These are phyloP conservation scores for Rubia yunnanensis DNA, from an alignment of 257 asterid species.

Conservation along the genomic window DNA sequence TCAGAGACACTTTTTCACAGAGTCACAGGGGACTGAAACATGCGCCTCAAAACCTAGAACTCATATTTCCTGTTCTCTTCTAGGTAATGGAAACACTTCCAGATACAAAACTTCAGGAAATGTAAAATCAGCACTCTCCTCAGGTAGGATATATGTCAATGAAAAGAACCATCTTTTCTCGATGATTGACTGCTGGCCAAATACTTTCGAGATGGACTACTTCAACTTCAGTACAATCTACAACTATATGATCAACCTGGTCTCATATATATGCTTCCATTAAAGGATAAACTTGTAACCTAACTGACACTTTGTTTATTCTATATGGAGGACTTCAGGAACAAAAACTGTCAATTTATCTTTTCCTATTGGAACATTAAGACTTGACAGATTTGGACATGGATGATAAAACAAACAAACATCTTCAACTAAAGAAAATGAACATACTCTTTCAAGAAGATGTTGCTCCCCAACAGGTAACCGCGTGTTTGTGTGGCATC, in stretches of 20 bases:
- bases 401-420: slow-evolving; percentile 7
- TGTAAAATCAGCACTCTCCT: background rate
- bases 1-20: background rate
- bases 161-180: background rate
- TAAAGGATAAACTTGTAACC: background rate
- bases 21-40: background rate
- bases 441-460: slow-evolving; percentile 74
- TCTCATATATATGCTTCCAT: background rate
- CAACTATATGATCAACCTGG: background rate
- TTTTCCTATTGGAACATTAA: background rate
- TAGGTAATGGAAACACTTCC: background rate
- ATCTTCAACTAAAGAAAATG: slow-evolving; percentile 2
- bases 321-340: background rate
- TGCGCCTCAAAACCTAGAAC: background rate
- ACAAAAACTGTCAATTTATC: background rate
- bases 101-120: background rate
- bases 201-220: background rate
- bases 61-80: background rate
- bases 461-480: slow-evolving; percentile 48
- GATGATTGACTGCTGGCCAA: too few relatives aligned
- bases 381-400: slow-evolving; percentile 4
- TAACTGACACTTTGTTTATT: background rate
- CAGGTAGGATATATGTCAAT: background rate
- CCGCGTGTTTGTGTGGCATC: slow-evolving; percentile 59
- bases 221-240: background rate